Base-by-base conservation (phyloP, 2,329 filamentous ascomycete genomes). In the Mycosphaerella sp. region DNA sequence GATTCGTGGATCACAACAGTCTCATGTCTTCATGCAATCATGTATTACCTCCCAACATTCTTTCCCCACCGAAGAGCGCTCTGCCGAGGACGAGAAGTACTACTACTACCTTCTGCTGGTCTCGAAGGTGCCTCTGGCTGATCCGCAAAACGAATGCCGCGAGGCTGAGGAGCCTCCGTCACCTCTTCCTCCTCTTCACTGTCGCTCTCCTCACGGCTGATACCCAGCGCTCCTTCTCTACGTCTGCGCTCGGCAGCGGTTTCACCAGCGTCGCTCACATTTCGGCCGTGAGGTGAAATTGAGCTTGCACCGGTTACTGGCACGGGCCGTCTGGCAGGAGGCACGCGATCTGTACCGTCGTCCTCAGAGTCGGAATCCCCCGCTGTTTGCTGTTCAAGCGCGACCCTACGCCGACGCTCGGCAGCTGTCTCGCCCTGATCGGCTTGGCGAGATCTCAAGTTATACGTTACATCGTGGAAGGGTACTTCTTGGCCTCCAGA, bases 231-330 rank as follows among this genome's bases (percentile, higher is more conserved):
- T 1, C 86, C 86, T 63, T 89, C 82, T 62, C 88, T 80, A 50
- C 88, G 77, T 40, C 86, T 79, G 53, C 85, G 77, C 69, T 92
- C 88, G 0, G 87, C 87, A 0, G 86, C 84, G 0, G 86, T 90
- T 71, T 91, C 87, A 34, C 73, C 76, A 34, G 74, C 75, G 1
- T 78, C 76, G 55, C 67, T 66, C 14, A 58, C 48, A 23, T 59
- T 54, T 3, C 60, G 57, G 34, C 62, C 53, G 7, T 56, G 53
- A 10, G 54, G 54, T 17, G 53, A 59, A 10, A 32, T 34, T 14
- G 47, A 45, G 29, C 51, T 49, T 11, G 53, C 45, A 23, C 32
- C 32, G 14, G 56, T 43, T n/a, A 14, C 41, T 31, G 39, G 11
- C 14, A 9, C 42, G 21, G 42, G 26, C 10, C 48, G 48, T 10